A percentile compares a stretch with the other conserved stretches of the same genome.
Evolutionary conservation across 352 stramenopile species (phyloP).

Genomic region (Achlya hypogyna): DNA sequence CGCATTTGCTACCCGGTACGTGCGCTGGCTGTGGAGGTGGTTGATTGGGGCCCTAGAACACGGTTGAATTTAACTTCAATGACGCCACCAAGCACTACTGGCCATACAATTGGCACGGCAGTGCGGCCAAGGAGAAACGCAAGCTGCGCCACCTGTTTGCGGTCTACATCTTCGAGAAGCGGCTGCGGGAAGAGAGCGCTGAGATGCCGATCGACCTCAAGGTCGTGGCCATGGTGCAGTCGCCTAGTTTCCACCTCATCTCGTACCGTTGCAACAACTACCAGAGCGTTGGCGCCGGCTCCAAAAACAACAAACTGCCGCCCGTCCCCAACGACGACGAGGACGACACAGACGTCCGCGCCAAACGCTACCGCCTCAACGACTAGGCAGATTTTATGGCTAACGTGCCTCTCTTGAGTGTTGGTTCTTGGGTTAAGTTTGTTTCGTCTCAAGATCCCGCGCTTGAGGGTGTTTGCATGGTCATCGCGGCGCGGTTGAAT

Average conservation of each 20-base stretch:
- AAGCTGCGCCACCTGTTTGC: neutral
- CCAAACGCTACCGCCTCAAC: neutral
- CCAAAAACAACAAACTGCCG: neutral
- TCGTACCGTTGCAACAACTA: neutral
- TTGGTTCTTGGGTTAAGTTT: neutral
- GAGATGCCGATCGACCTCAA: neutral
- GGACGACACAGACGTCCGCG: neutral
- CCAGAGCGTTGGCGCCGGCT: neutral
- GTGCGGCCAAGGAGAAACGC: slow-evolving; percentile 6
- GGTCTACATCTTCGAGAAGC: neutral
- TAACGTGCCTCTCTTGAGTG: neutral
- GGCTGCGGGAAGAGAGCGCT: neutral
- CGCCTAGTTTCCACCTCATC: neutral
- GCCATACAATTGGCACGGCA: slow-evolving; percentile 11
- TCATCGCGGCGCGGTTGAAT: too few species aligned
- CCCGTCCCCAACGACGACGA: neutral
- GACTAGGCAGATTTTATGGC: neutral
- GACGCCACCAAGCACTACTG: neutral
- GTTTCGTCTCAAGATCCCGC: neutral
- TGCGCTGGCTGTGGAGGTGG: neutral
- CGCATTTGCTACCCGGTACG: neutral
- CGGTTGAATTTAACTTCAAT: slow-evolving; percentile 5
- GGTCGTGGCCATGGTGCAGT: neutral
- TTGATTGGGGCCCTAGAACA: neutral
- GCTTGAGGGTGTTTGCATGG: too few species aligned